Evolutionary conservation across 768 basidiomycete species (phyloP).

Genomic region (Russula virescens): DNA sequence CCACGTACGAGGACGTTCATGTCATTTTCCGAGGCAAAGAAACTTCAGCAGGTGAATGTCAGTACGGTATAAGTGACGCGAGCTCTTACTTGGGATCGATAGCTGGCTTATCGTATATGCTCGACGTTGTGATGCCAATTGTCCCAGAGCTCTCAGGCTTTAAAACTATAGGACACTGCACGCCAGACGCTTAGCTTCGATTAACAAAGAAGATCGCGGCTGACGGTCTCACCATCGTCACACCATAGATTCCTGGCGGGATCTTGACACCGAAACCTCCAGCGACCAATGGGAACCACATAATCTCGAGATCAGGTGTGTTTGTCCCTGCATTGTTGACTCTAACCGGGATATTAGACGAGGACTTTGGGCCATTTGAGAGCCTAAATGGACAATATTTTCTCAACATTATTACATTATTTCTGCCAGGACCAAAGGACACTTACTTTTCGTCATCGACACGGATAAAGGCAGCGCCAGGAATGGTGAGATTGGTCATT

Average conservation of each 20-base stretch:
- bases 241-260: slow-evolving; percentile 12
- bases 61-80: not conserved
- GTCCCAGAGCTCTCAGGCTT: slow-evolving; percentile 21
- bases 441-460: slow-evolving; percentile 18
- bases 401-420: too few species aligned
- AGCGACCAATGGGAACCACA: slow-evolving; percentile 16
- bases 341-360: slow-evolving; percentile 3
- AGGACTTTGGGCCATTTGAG: slow-evolving; percentile 9
- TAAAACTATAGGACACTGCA: slow-evolving; percentile 11
- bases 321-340: slow-evolving; percentile 11
- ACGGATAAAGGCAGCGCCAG: slow-evolving; percentile 21
- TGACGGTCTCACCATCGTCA: slow-evolving; percentile 9
- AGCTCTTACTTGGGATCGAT: slow-evolving; percentile 21
- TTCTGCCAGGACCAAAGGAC: not conserved
- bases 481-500: slow-evolving; percentile 11
- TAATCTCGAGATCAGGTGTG: slow-evolving; percentile 21
- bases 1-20: slow-evolving; percentile 18
- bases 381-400: slow-evolving; percentile 13
- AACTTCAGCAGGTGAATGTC: slow-evolving; percentile 9
- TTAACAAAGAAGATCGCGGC: not conserved
- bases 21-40: slow-evolving; percentile 22
- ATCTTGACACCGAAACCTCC: slow-evolving; percentile 1
- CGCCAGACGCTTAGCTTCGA: not conserved
- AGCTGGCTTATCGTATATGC: slow-evolving; percentile 14
- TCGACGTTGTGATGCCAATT: slow-evolving; percentile 9